phyloP scores from a whole-genome alignment of 768 basidiomycete species.

The Lentinula raphanica region DNA sequence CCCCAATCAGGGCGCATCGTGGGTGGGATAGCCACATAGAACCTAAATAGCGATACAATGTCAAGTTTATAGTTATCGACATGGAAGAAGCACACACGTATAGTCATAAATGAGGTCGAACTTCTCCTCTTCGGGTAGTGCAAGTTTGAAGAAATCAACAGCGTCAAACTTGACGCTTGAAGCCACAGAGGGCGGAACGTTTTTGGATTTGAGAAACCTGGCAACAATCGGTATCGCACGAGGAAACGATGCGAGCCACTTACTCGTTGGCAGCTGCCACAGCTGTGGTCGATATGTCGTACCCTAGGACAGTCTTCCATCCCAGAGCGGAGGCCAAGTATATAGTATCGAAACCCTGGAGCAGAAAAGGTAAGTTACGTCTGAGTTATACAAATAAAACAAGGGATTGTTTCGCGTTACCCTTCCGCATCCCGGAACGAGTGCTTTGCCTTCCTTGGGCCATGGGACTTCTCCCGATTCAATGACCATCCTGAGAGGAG shows the following conservation, averaged over 20 bases:
- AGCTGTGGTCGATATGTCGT: slow-evolving; percentile 56
- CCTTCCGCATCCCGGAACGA: slow-evolving; percentile 58
- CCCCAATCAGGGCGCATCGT: slow-evolving; percentile 51
- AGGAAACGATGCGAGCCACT: slow-evolving; percentile 9
- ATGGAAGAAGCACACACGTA: slow-evolving; percentile 33
- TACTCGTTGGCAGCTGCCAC: slow-evolving; percentile 41
- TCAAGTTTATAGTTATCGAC: background rate
- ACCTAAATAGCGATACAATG: slow-evolving; percentile 29
- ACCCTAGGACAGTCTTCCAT: slow-evolving; percentile 42
- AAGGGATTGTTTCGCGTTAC: slow-evolving; percentile 15
- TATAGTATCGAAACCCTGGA: slow-evolving; percentile 56
- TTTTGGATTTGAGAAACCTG: background rate
- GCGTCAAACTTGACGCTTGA: slow-evolving; percentile 34
- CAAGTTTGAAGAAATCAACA: slow-evolving; percentile 52
- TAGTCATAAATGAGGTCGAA: slow-evolving; percentile 65
- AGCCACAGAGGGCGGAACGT: slow-evolving; percentile 14
- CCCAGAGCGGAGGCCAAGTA: slow-evolving; percentile 42
- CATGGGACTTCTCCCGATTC: slow-evolving; percentile 38
- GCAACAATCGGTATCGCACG: background rate
- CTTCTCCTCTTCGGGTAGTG: slow-evolving; percentile 25
- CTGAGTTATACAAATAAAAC: background rate
- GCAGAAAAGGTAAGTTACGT: background rate
- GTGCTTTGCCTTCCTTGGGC: slow-evolving; percentile 36
- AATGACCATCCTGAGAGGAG: slow-evolving; percentile 48
- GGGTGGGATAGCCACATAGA: slow-evolving; percentile 70